Conservation (phyloP, 306 rosid species). For the Vigna unguiculata region DNA sequence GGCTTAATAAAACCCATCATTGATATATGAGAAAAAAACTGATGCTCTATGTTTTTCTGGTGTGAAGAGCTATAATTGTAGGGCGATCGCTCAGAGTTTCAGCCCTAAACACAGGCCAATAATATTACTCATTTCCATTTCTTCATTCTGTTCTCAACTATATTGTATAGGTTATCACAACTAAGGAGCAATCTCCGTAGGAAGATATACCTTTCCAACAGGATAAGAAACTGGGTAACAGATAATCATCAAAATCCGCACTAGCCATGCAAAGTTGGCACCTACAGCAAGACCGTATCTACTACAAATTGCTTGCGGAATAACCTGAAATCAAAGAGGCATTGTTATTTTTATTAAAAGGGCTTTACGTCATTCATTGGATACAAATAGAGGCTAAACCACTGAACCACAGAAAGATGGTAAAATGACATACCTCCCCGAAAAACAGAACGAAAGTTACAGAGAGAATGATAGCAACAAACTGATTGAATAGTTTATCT, state of each 20-base stretch:
- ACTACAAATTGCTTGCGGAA: conserved; percentile 95
- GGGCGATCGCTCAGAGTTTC: conserved; percentile 8
- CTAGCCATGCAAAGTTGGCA: conserved; percentile 85
- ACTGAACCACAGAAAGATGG: background rate
- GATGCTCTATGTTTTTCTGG: conserved; percentile 4
- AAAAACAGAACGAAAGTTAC: conserved; percentile 91
- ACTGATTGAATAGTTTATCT: conserved; percentile 88
- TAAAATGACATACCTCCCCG: conserved; percentile 76
- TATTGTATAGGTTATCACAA: no score
- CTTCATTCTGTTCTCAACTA: no score
- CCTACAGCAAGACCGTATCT: conserved; percentile 99
- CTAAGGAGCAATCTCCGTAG: background rate
- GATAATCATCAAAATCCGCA: conserved; percentile 75
- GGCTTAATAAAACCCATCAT: conserved; percentile 15
- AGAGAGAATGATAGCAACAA: conserved; percentile 91
- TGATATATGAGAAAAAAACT: conserved; percentile 5
- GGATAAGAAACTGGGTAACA: conserved; percentile 95
- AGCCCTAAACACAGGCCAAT: conserved; percentile 31
- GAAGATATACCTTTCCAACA: conserved; percentile 78
- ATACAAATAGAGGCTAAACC: conserved; percentile 19
- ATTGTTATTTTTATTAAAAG: background rate
- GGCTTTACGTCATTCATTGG: background rate
- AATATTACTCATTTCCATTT: conserved; percentile 1
- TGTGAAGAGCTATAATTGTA: conserved; percentile 13
- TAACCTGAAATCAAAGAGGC: conserved; percentile 68